These are phyloP conservation scores for Aspergillus transmontanensis DNA, from an alignment of 2,329 filamentous ascomycete genomes.

Conservation along the genomic window DNA sequence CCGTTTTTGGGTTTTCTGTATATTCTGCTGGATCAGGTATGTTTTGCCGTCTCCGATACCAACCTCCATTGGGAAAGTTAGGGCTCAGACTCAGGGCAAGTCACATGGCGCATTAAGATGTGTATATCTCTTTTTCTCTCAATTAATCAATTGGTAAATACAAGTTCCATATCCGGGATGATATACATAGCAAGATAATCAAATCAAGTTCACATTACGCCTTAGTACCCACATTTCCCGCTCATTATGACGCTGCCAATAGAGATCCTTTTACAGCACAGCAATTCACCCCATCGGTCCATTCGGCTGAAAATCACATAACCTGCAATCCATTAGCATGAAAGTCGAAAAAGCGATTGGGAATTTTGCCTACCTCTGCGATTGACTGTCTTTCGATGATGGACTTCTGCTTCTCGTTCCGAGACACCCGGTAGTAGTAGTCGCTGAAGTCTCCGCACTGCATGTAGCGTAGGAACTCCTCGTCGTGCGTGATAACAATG, in stretches of 20 bases:
- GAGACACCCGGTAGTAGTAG: conserved; percentile 82
- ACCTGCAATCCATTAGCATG: neutral
- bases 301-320: neutral
- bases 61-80: neutral
- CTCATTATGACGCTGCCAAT: neutral
- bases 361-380: conserved; percentile 45
- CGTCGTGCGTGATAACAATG: conserved; percentile 98
- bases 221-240: neutral
- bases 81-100: neutral
- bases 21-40: neutral
- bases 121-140: neutral
- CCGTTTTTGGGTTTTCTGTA: neutral
- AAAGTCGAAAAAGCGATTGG: too few species aligned
- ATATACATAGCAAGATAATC: neutral
- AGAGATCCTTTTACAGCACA: neutral
- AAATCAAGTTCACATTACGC: neutral
- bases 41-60: neutral
- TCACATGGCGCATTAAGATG: neutral
- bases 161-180: neutral
- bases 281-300: neutral
- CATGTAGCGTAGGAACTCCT: conserved; percentile 93
- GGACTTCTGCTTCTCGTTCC: conserved; percentile 84
- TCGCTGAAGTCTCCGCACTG: conserved; percentile 91
- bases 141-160: neutral
- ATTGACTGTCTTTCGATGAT: conserved; percentile 71